These are phyloP conservation scores for Melampsora americana DNA, from an alignment of 1,284 basidiomycete species.

Conservation along the genomic window DNA sequence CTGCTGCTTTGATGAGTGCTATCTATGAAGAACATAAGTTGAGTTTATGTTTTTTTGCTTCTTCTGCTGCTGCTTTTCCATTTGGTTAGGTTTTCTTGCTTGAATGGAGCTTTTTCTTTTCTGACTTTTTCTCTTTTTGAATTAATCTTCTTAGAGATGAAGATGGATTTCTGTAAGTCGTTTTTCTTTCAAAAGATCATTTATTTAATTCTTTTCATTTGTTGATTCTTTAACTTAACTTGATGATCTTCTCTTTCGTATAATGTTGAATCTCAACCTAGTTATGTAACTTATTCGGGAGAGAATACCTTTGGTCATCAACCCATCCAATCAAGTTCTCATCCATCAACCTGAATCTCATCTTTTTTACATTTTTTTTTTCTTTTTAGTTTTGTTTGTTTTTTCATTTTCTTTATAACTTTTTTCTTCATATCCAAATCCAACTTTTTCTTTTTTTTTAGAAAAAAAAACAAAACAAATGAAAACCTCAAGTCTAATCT, in stretches of 20 bases:
- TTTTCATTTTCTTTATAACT: not conserved
- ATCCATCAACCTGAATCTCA: too few relatives aligned
- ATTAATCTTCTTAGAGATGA: conserved; percentile 65
- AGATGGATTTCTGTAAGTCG: conserved; percentile 88
- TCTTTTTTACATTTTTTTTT: not conserved
- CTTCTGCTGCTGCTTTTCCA: not conserved
- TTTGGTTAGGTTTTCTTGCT: not conserved
- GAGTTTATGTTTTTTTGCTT: not conserved
- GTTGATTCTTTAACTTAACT: not conserved
- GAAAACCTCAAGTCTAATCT: too few relatives aligned
- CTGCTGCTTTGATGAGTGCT: conserved; percentile 95
- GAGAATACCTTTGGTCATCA: conserved; percentile 82
- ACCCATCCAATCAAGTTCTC: not conserved
- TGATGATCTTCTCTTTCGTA: not conserved
- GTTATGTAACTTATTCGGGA: conserved; percentile 72
- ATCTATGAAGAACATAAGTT: conserved; percentile 95
- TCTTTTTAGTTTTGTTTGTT: not conserved
- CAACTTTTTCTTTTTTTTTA: not conserved
- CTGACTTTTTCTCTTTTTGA: not conserved
- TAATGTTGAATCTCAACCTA: not conserved
- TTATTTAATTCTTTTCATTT: not conserved
- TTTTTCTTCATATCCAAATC: not conserved
- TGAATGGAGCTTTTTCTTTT: too few relatives aligned
- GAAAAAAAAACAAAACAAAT: not conserved
- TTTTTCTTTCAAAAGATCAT: not conserved